Base-by-base conservation (phyloP, 805 yeast species). In the Pichia nakasei region DNA sequence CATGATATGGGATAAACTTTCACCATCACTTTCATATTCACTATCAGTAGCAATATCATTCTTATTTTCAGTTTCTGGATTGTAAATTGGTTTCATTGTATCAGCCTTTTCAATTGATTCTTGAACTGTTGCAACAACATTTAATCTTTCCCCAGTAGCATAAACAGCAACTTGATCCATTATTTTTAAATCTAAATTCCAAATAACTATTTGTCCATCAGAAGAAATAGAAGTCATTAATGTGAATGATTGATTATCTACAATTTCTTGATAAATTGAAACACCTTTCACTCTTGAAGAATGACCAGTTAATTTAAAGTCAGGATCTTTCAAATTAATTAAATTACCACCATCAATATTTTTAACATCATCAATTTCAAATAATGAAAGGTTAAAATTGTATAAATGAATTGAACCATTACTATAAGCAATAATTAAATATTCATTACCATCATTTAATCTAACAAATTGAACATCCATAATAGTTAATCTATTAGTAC, bases 181-280 rank as follows among this genome's bases (percentile, higher is more conserved):
- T 2, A 67, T 55, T 1, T 65, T 59, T 6, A 13, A 11, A 15
- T 44, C 37, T 58, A 82, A 65, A 58, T 89, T 83, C 96, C 97
- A 91, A 3, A 91, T 84, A 8, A 93, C 95, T 42, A 91, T 82
- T 55, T 77, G 84, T 22, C 97, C 97, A 62, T 91, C 97, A 0
- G 97, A 85, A 0, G 96, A 85, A 12, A 88, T 85, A 2, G 95
- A 82, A 0, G 85, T 73, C 56, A 93, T 62, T 56, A 73, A 83
- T 13, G 56, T 51, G 11, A 48, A 40, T 1, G 40, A 15, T 18
- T 66, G 69, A 13, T 71, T 68, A 32, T 68, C 64, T 22, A 56
- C 39, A 5, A 40, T 36, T 46, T 61, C 63, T 46, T 55, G 55
- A 54, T 71, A 73, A 39, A 79, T 68, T 18, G 78, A 66, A 52